Evolutionary conservation across 768 basidiomycete genomes (phyloP).

Genomic region (Mycena maculata): DNA sequence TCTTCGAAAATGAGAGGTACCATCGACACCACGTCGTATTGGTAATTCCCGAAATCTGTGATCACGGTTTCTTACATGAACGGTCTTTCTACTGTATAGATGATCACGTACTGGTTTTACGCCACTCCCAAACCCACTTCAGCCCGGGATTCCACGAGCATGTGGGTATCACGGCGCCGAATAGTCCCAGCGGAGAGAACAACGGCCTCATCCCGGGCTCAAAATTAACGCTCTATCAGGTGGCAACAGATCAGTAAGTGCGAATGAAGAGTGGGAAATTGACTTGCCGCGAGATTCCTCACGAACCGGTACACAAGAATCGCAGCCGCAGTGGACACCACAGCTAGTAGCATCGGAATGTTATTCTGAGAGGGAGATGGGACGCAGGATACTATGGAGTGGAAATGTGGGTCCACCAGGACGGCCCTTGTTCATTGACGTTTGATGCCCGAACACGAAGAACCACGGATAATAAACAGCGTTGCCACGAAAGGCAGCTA

Average conservation of each 20-base stretch:
- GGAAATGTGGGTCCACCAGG: too few species aligned
- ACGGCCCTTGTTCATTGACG: too few species aligned
- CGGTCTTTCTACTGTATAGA: background rate
- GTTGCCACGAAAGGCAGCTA: too few species aligned
- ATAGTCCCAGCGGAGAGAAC: background rate
- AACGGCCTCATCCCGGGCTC: slow-evolving; percentile 3
- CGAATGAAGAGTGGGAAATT: background rate
- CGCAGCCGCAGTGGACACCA: background rate
- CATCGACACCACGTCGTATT: slow-evolving; percentile 1
- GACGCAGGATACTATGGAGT: too few species aligned
- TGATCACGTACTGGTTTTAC: background rate
- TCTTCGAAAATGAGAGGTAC: background rate
- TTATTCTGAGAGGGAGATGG: too few species aligned
- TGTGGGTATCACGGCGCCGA: background rate
- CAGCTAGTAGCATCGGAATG: background rate
- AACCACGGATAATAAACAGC: too few species aligned
- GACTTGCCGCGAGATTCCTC: background rate
- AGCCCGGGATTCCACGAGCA: slow-evolving; percentile 2
- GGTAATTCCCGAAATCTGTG: background rate
- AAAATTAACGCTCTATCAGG: background rate
- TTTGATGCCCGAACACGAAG: too few species aligned
- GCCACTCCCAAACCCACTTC: slow-evolving; percentile 3
- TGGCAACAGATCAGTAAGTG: background rate
- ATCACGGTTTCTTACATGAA: background rate
- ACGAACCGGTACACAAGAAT: background rate